Evolutionary conservation across 768 basidiomycete genomes (phyloP).

Genomic region (Xerocomellus intermedius): DNA sequence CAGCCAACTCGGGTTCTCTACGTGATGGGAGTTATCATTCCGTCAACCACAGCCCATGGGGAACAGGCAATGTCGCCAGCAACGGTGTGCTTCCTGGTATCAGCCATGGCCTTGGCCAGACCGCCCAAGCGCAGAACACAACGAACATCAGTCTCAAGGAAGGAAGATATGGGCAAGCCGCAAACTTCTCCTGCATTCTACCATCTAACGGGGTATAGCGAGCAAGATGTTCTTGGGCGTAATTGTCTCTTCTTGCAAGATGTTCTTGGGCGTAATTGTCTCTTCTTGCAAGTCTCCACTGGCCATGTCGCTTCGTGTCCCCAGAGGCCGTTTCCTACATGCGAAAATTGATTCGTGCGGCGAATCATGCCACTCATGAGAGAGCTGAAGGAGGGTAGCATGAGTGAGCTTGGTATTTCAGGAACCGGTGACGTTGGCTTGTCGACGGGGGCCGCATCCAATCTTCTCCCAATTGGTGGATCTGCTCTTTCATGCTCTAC

Average conservation of each 20-base stretch:
- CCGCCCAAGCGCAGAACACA: conserved; percentile 17
- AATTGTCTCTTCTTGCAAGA: no score
- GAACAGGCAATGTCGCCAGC: background rate
- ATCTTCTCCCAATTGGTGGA: conserved; percentile 59
- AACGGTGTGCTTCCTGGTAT: background rate
- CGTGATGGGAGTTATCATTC: conserved; percentile 71
- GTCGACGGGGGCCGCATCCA: conserved; percentile 5
- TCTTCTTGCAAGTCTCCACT: no score
- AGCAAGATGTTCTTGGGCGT: no score
- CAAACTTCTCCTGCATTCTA: no score
- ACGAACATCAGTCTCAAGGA: conserved; percentile 21
- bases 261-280: no score
- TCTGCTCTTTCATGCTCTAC: conserved; percentile 78
- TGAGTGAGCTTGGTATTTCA: conserved; percentile 17
- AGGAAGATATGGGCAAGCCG: conserved; percentile 24
- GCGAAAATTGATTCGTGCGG: no score
- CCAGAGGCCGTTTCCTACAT: conserved; percentile 72
- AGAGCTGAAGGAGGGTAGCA: conserved; percentile 67
- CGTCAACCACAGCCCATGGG: conserved; percentile 50
- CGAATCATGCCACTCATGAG: conserved; percentile 90
- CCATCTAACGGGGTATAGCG: conserved; percentile 51
- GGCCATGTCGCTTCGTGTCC: conserved; percentile 88
- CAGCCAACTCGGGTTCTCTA: conserved; percentile 83
- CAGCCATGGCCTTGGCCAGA: conserved; percentile 5
- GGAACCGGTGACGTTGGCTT: conserved; percentile 17